Base-by-base conservation (phyloP, 192 early-diverging fungal genomes). In the Geranomyces michiganensis region DNA sequence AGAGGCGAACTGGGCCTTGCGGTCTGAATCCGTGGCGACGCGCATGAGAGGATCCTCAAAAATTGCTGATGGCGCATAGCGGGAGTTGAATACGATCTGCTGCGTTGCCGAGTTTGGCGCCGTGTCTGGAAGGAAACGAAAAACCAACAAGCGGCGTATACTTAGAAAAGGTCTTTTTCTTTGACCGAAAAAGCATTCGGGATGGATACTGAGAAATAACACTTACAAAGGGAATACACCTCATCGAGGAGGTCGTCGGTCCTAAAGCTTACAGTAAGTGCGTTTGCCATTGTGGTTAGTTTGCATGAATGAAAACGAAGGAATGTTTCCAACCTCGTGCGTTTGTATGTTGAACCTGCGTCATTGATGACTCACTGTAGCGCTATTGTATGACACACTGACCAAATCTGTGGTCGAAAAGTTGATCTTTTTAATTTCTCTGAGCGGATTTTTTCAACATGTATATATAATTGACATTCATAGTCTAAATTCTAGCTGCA, bases 1-100 rank as follows among this genome's bases (percentile, higher is more conserved):
- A 24, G 68, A 70, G 6, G 58, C 68, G 21, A 70, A 70, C 32
- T 70, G 68, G 8, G 58, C 68, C 61, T 70, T 56, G 15, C 68
- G 26, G 47, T 70, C 68, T 10, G 21, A n/a, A 7, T 29, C n/a
- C 12, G 68, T 70, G 1, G 26, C 26, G 36, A 62, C 59, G 8
- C 59, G 56, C 33, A 70, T 26, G 12, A 70, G 36, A 22, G 68
- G 68, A 31, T 70, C 68, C 19, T 70, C 68, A 47, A 70, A 70
- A 29, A 70, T 44, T 27, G 68, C 68, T n/a, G 31, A 56, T 8
- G 30, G 24, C 1, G 26, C n/a, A 46, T 62, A 70, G 14, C 59
- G 36, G 19, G 19, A n/a, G 14, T 33, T 19, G 29, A 70, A 70
- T 1, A 61, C 58, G 15, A 22, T 17, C 68, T 70, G 63, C 36